Evolutionary conservation across 139 green algal genomes (phyloP).

Genomic region (Pleodorina starrii): DNA sequence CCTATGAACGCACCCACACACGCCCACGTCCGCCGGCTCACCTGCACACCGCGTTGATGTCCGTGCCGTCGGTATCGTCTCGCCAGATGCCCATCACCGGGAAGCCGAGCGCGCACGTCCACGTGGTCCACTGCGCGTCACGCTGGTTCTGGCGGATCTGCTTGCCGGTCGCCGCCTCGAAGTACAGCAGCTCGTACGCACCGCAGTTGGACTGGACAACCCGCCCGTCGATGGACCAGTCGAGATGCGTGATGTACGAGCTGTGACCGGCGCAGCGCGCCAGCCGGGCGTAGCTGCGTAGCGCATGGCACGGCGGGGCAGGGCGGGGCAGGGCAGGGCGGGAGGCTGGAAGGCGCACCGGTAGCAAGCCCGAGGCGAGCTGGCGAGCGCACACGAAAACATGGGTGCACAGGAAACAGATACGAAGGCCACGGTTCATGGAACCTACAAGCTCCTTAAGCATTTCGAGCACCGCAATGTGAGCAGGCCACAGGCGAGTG

Average conservation of each 20-base stretch:
- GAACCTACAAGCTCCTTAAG: too few relatives aligned
- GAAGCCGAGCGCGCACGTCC: constrained; percentile 78
- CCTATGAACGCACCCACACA: too few relatives aligned
- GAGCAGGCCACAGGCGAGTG: too few relatives aligned
- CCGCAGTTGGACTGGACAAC: constrained; percentile 72
- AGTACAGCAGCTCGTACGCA: constrained; percentile 79
- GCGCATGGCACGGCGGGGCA: too few relatives aligned
- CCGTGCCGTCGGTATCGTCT: constrained; percentile 74
- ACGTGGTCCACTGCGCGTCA: constrained; percentile 71
- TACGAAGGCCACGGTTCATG: too few relatives aligned
- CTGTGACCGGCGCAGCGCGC: constrained; percentile 70
- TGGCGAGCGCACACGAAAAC: too few relatives aligned
- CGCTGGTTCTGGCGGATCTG: constrained; percentile 72
- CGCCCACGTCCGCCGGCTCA: constrained; percentile 5
- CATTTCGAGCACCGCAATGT: too few relatives aligned
- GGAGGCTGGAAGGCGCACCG: too few relatives aligned
- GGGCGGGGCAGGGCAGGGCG: too few relatives aligned
- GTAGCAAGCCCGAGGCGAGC: too few relatives aligned
- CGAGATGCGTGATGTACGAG: constrained; percentile 75
- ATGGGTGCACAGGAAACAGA: too few relatives aligned
- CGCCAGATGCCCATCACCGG: constrained; percentile 86
- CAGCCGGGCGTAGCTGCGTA: constrained; percentile 55
- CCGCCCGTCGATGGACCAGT: constrained; percentile 71
- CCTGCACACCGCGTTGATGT: constrained; percentile 78
- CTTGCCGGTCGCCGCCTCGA: constrained; percentile 68